Conservation (phyloP, 2,329 filamentous ascomycete genomes). For the Calycina herbarum region DNA sequence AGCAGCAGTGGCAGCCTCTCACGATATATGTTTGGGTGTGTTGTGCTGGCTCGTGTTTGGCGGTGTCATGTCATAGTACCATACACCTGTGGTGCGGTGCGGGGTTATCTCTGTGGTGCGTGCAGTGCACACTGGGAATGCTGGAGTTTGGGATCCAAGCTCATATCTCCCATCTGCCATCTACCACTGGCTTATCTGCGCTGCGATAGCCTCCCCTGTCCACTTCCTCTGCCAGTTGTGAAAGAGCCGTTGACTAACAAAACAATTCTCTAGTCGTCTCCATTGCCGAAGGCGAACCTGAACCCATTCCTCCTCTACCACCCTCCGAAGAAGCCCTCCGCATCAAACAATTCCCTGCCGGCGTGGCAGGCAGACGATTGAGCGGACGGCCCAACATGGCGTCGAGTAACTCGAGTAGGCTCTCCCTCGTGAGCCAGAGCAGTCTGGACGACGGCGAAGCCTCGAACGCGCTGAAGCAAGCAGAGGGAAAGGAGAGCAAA, state of each 20-base stretch:
- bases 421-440: constrained; percentile 28
- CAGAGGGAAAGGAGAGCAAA: constrained; percentile 16
- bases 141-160: not conserved
- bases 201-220: not conserved
- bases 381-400: constrained; percentile 29
- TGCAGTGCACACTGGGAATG: not conserved
- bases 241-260: not conserved
- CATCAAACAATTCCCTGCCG: constrained; percentile 32
- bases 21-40: not conserved
- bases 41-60: not conserved
- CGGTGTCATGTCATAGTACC: not conserved
- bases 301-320: constrained; percentile 18
- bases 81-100: not conserved
- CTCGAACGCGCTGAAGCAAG: not conserved
- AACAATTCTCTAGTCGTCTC: constrained; percentile 32
- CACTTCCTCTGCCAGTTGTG: not conserved
- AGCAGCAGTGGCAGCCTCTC: not conserved
- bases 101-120: not conserved
- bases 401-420: constrained; percentile 25
- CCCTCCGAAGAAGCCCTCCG: constrained; percentile 26
- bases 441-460: constrained; percentile 29
- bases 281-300: constrained; percentile 34
- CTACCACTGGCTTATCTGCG: too few species aligned
- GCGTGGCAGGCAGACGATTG: constrained; percentile 28
- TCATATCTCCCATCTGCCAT: not conserved